A percentile compares a stretch with the other conserved stretches of the same genome.
These are phyloP conservation scores for Aspergillus quadrilineatus DNA, from an alignment of 2,329 filamentous ascomycete genomes.

Conservation along the genomic window DNA sequence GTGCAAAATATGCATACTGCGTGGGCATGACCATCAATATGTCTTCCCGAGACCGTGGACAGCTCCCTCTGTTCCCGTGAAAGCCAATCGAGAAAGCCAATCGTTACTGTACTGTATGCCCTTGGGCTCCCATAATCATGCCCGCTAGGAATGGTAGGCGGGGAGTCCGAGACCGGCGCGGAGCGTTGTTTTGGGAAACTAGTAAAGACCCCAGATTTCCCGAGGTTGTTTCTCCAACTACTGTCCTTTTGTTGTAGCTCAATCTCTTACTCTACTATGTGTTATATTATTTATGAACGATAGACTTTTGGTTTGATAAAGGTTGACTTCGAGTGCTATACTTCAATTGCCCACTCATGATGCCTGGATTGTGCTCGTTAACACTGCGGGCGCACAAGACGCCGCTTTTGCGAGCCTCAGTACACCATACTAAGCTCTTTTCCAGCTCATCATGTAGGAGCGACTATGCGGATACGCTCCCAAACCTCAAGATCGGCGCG, in stretches of 20 bases:
- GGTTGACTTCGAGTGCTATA: background rate
- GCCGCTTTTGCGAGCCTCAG: conserved; percentile 1
- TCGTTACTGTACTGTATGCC: background rate
- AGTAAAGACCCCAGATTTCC: conserved; percentile 4
- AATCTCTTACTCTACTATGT: background rate
- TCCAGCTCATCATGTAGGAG: conserved; percentile 31
- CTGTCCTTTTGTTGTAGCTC: background rate
- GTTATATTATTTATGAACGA: too few relatives aligned
- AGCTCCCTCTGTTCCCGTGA: conserved; percentile 16
- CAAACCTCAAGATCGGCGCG: conserved; percentile 64
- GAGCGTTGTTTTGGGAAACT: background rate
- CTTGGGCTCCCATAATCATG: background rate
- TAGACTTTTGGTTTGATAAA: background rate
- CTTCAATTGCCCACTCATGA: background rate
- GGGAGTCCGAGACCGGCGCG: conserved; percentile 18
- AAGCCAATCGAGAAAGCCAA: conserved; percentile 24
- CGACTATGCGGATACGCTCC: conserved; percentile 61
- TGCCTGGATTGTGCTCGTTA: conserved; percentile 24
- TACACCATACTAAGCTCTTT: conserved; percentile 25
- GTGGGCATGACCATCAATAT: background rate
- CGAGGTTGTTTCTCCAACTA: conserved; percentile 5
- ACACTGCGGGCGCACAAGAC: conserved; percentile 22
- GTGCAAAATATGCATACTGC: background rate
- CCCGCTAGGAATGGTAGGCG: conserved; percentile 15
- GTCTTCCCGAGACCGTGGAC: background rate